Base-by-base conservation (phyloP, 805 yeast genomes). In the Candida anglica region DNA sequence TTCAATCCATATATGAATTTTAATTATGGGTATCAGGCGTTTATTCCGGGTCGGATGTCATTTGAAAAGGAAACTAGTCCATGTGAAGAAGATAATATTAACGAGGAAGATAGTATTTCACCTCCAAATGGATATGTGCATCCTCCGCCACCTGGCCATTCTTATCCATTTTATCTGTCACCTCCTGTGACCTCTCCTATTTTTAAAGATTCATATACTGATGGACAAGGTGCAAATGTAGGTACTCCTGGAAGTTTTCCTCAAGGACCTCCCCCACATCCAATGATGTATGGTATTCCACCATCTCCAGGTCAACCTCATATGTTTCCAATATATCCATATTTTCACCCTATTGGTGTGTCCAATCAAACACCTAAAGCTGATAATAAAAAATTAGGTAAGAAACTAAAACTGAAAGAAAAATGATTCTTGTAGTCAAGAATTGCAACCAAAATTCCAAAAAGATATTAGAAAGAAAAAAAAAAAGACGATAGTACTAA, bases 21-120 rank as follows among this genome's bases (percentile, higher is more conserved):
- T 16, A 21, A 24, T 9, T 30, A 30, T n/a, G 32, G 32, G 9
- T 30, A 19, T 16, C 32, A 7, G 16, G 32, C 25, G 18, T 30
- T 30, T 20, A 6, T 30, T 17, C 26, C 32, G 4, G 15, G 18
- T 16, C 19, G 32, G 13, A 22, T 22, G 27, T 30, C 32, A 6
- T 30, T 30, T 14, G 32, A 28, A 6, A 10, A 30, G 15, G 32
- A 30, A 9, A 14, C 6, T 4, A 17, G 22, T 5, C 30, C 30
- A 17, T 16, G 18, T 10, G 31, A 18, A 21, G 19, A 10, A 10
- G 31, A 28, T 6, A 6, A 13, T 7, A 25, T 19, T n/a, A 19
- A 21, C 13, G 26, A n/a, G 9, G 27, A 30, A 15, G 15, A 24
- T 4, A 30, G 26, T n/a, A 11, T 21, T 11, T 30, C 32, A 6